Conservation (phyloP, 139 green algal species). For the Chlamydomonas applanata region DNA sequence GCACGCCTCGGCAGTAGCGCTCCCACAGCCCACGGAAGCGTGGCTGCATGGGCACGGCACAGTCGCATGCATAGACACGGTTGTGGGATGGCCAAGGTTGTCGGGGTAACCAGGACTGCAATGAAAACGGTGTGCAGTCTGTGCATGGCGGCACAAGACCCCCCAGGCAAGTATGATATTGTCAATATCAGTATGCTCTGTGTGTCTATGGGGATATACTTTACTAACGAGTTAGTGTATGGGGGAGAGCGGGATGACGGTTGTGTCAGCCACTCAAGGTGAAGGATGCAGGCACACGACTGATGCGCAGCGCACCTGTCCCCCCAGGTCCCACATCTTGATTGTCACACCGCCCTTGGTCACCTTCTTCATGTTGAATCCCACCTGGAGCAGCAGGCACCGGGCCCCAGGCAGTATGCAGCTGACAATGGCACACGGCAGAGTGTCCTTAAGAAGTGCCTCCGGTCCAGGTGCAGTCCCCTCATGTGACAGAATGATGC, state of each 20-base stretch:
- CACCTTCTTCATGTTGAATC: conserved; percentile 99
- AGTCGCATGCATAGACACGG: neutral
- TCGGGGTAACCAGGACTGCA: too few species aligned
- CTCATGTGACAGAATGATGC: conserved; percentile 10
- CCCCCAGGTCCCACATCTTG: conserved; percentile 98
- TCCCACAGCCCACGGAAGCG: conserved; percentile 98
- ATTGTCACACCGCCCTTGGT: conserved; percentile 94
- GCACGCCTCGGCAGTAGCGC: conserved; percentile 96
- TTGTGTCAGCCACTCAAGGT: too few species aligned
- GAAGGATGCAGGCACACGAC: too few species aligned
- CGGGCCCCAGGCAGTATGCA: too few species aligned
- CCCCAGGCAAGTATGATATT: too few species aligned
- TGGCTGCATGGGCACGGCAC: conserved; percentile 70
- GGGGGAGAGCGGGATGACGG: neutral
- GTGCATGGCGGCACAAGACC: too few species aligned
- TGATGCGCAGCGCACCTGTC: conserved; percentile 53
- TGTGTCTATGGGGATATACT: too few species aligned
- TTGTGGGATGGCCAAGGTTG: too few species aligned
- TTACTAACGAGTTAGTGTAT: neutral
- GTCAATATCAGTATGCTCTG: too few species aligned
- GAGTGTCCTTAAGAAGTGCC: too few species aligned
- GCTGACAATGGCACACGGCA: neutral
- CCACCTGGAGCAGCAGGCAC: conserved; percentile 51
- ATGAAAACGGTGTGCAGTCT: too few species aligned
- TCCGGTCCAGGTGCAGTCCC: neutral